These are phyloP conservation scores for Microcos paniculata DNA, from an alignment of 345 rosid genomes.

Conservation along the genomic window DNA sequence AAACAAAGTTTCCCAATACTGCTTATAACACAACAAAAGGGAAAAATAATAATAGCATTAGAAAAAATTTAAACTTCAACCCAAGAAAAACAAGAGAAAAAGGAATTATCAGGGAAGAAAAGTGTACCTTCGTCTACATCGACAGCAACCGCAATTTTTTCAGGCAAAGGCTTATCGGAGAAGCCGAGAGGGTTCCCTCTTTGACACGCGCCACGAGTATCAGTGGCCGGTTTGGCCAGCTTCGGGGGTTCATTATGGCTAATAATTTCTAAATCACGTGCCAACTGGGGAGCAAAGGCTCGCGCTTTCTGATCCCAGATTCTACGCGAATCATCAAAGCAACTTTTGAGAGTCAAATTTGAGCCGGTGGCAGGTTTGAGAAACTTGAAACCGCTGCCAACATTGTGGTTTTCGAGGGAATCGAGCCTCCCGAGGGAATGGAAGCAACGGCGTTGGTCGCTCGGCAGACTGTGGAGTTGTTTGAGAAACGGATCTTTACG, in stretches of 20 bases:
- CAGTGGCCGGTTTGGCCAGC: conserved; percentile 36
- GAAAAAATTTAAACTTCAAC: not conserved
- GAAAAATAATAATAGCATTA: conserved; percentile 3
- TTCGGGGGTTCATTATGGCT: conserved; percentile 24
- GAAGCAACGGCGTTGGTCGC: not conserved
- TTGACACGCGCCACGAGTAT: conserved; percentile 37
- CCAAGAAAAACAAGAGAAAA: not conserved
- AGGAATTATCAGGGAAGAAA: not conserved
- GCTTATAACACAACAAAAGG: conserved; percentile 26
- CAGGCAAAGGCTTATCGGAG: conserved; percentile 31
- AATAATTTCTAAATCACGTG: conserved; percentile 41
- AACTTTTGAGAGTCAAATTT: conserved; percentile 43
- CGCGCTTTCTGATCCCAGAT: conserved; percentile 39
- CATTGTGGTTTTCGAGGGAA: conserved; percentile 17
- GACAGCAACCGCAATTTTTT: conserved; percentile 80
- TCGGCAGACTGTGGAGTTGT: conserved; percentile 32
- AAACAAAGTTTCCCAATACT: conserved; percentile 94
- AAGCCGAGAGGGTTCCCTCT: conserved; percentile 47
- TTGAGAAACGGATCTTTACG: conserved; percentile 20
- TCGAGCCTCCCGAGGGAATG: conserved; percentile 14
- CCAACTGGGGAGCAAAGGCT: conserved; percentile 44
- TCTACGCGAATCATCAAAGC: conserved; percentile 42
- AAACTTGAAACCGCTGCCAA: conserved; percentile 21
- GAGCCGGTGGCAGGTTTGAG: not conserved
- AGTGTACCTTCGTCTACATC: conserved; percentile 89